These are phyloP conservation scores for Heterococcus sp. DNA, from an alignment of 108 stramenopile species.

Conservation along the genomic window DNA sequence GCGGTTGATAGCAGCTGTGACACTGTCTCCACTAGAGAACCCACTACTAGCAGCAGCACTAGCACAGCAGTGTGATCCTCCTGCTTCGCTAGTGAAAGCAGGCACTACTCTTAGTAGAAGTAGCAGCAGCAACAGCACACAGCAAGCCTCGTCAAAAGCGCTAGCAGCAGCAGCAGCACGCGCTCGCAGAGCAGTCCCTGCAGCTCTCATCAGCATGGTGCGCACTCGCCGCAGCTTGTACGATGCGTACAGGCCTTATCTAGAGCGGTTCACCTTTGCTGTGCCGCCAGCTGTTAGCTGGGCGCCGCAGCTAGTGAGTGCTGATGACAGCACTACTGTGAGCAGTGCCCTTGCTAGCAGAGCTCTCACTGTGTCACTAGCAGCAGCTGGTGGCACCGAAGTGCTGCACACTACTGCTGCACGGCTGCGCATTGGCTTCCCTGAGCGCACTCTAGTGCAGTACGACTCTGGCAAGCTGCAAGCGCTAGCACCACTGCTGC, in stretches of 20 bases:
- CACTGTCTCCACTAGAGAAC: not conserved
- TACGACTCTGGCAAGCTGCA: conserved; percentile 96
- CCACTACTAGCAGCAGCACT: not conserved
- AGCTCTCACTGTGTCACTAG: not conserved
- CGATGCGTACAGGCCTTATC: not conserved
- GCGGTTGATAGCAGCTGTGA: conserved; percentile 6
- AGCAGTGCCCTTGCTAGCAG: not conserved
- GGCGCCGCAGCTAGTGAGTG: not conserved
- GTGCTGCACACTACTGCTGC: not conserved
- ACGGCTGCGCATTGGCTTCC: conserved; percentile 61
- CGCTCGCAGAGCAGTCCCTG: not conserved
- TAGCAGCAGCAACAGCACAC: no score
- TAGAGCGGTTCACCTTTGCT: not conserved
- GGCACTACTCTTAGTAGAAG: no score
- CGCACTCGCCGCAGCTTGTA: not conserved
- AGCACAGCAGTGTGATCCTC: not conserved
- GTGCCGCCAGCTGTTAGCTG: not conserved
- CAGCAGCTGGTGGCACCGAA: not conserved
- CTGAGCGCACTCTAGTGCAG: conserved; percentile 87
- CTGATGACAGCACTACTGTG: not conserved
- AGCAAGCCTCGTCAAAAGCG: no score
- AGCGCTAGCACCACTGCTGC: conserved; percentile 76
- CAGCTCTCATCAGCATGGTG: not conserved
- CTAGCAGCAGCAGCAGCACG: no score
- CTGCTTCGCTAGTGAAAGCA: no score